Conservation (phyloP, 2,329 filamentous ascomycete species). For the Diaporthe caulivora region DNA sequence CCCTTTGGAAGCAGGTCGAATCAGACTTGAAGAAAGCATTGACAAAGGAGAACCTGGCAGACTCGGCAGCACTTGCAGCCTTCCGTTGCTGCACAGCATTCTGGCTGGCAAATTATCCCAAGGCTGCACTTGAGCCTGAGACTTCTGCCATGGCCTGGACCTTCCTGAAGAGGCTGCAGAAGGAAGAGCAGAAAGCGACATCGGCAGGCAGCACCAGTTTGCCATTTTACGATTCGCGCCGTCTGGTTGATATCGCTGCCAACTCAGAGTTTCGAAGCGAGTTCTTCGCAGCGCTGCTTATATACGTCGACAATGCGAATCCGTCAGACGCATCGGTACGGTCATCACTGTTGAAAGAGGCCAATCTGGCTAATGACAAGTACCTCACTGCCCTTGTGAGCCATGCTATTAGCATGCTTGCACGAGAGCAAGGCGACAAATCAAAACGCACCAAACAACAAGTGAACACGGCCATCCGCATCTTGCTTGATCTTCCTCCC, state of each 20-base stretch:
- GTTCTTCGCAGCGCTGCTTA: constrained; percentile 27
- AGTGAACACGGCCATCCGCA: constrained; percentile 19
- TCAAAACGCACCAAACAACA: constrained; percentile 8
- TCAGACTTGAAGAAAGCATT: constrained; percentile 43
- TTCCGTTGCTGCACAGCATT: constrained; percentile 48
- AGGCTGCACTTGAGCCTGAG: constrained; percentile 44
- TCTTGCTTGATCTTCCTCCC: constrained; percentile 50
- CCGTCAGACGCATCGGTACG: not conserved
- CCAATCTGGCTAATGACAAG: constrained; percentile 36
- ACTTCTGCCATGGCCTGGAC: constrained; percentile 44
- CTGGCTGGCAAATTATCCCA: constrained; percentile 47
- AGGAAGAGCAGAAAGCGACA: constrained; percentile 30
- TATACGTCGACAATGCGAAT: constrained; percentile 15
- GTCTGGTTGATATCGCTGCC: constrained; percentile 17
- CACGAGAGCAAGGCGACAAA: constrained; percentile 16
- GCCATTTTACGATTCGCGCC: constrained; percentile 28
- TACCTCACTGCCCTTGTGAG: constrained; percentile 32
- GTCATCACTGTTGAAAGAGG: constrained; percentile 33
- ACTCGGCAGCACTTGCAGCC: constrained; percentile 46
- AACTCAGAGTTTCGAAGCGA: constrained; percentile 32
- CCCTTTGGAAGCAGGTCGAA: constrained; percentile 46
- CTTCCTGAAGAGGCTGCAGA: constrained; percentile 46
- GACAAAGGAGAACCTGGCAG: constrained; percentile 40
- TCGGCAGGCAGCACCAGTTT: constrained; percentile 21
- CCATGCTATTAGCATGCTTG: constrained; percentile 32